Evolutionary conservation across 805 yeast genomes (phyloP).

Genomic region (Nakazawaea populi): DNA sequence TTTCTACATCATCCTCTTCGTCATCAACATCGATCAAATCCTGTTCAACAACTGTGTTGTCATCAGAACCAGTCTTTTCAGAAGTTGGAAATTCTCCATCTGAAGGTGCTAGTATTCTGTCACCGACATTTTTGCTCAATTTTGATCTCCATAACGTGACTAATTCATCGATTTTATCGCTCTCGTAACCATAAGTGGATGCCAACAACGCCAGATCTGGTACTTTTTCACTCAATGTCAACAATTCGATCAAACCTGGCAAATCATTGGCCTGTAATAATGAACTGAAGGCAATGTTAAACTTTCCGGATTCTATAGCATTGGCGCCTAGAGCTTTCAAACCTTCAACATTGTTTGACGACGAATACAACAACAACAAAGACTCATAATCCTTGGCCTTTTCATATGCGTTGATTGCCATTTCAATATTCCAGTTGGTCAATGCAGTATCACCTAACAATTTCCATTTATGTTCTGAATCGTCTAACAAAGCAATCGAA

Average conservation of each 20-base stretch:
- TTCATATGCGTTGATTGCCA: conserved; percentile 76
- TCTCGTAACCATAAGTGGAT: conserved; percentile 50
- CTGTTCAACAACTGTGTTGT: conserved; percentile 13
- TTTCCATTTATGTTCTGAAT: conserved; percentile 77
- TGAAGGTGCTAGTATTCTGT: conserved; percentile 45
- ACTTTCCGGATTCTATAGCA: conserved; percentile 72
- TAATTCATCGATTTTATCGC: conserved; percentile 35
- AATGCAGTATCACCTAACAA: conserved; percentile 85
- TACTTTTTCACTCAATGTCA: conserved; percentile 60
- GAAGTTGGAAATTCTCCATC: conserved; percentile 16
- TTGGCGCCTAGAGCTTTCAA: conserved; percentile 57
- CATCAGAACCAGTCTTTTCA: background rate
- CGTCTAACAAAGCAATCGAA: conserved; percentile 50
- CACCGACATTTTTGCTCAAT: conserved; percentile 46
- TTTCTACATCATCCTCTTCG: conserved; percentile 15
- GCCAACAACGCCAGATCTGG: conserved; percentile 86
- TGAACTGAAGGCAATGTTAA: conserved; percentile 87
- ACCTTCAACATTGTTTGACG: conserved; percentile 63
- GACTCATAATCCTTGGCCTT: conserved; percentile 80
- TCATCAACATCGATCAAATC: conserved; percentile 37
- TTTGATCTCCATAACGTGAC: conserved; percentile 65
- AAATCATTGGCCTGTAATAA: conserved; percentile 82
- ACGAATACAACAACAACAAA: conserved; percentile 72
- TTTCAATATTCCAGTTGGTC: conserved; percentile 66
- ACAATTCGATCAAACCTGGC: conserved; percentile 54